Conservation (phyloP, 345 rosid species). For the Salix suchowensis region DNA sequence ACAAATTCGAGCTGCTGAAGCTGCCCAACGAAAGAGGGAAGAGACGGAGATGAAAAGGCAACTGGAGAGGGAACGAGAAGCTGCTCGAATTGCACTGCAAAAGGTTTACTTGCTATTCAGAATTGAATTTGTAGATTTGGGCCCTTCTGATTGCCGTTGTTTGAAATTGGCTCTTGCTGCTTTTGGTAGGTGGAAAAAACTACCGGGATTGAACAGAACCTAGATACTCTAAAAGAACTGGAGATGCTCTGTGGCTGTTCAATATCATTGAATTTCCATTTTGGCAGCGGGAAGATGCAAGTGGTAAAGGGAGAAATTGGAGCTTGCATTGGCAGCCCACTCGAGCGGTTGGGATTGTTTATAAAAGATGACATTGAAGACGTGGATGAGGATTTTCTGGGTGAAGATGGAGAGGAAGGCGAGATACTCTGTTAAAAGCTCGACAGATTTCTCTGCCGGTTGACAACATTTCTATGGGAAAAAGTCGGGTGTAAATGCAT, state of each 20-base stretch:
- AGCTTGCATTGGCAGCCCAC: conserved; percentile 24
- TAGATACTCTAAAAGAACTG: conserved; percentile 46
- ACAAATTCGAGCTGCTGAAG: conserved; percentile 59
- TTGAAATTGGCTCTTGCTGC: background rate
- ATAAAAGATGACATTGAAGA: conserved; percentile 44
- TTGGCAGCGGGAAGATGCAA: conserved; percentile 15
- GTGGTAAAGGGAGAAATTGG: conserved; percentile 16
- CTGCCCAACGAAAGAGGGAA: conserved; percentile 43
- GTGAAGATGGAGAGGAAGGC: conserved; percentile 65
- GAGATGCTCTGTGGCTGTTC: conserved; percentile 47
- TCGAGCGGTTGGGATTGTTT: conserved; percentile 57
- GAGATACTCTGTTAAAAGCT: conserved; percentile 39
- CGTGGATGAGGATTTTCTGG: conserved; percentile 33
- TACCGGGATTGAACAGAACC: conserved; percentile 45
- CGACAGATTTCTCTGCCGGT: background rate
- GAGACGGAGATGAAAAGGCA: conserved; percentile 51
- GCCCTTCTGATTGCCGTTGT: too few relatives aligned
- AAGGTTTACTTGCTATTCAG: conserved; percentile 35
- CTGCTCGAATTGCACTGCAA: conserved; percentile 57
- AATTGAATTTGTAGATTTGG: background rate
- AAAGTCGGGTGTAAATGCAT: conserved; percentile 4
- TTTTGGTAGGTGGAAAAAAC: conserved; percentile 51
- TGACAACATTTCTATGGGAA: background rate
- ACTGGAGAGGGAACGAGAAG: conserved; percentile 63
- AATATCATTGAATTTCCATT: conserved; percentile 17